Evolutionary conservation across 208 protist genomes (phyloP).

Genomic region (Endotrypanum monterogeii): DNA sequence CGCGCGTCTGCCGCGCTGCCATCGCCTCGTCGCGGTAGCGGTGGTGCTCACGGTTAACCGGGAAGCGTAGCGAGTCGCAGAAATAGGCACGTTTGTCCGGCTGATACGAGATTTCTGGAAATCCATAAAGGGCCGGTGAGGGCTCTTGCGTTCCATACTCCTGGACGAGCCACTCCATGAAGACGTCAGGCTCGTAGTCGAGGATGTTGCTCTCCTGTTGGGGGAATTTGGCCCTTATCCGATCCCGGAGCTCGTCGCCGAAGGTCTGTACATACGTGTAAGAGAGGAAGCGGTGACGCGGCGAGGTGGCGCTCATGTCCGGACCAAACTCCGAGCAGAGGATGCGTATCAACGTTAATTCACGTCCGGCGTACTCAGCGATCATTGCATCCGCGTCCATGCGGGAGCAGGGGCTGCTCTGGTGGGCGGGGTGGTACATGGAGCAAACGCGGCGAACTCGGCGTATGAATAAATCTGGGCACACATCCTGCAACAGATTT

Average conservation of each 20-base stretch:
- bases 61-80: constrained; percentile 44
- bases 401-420: constrained; percentile 29
- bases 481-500: constrained; percentile 33
- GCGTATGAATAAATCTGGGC: constrained; percentile 45
- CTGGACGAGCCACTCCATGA: constrained; percentile 48
- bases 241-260: constrained; percentile 41
- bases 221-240: constrained; percentile 24
- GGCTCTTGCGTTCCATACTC: constrained; percentile 47
- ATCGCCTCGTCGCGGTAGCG: constrained; percentile 38
- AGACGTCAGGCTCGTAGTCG: constrained; percentile 61
- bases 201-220: constrained; percentile 48
- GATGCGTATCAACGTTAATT: constrained; percentile 65
- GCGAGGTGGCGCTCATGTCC: constrained; percentile 50
- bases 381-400: constrained; percentile 33
- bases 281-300: constrained; percentile 51
- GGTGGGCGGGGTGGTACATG: constrained; percentile 32
- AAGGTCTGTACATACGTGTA: constrained; percentile 45
- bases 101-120: constrained; percentile 32
- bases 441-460: constrained; percentile 38
- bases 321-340: constrained; percentile 62
- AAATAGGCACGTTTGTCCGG: constrained; percentile 48
- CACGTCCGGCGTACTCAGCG: constrained; percentile 30
- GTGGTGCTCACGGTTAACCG: constrained; percentile 28
- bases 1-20: constrained; percentile 36
- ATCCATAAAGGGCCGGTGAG: constrained; percentile 39